Percentiles rank a stretch among this genome's conserved stretches.
These are phyloP conservation scores for Chlamydomonas asymmetrica DNA, from an alignment of 139 green algal genomes.

Conservation along the genomic window DNA sequence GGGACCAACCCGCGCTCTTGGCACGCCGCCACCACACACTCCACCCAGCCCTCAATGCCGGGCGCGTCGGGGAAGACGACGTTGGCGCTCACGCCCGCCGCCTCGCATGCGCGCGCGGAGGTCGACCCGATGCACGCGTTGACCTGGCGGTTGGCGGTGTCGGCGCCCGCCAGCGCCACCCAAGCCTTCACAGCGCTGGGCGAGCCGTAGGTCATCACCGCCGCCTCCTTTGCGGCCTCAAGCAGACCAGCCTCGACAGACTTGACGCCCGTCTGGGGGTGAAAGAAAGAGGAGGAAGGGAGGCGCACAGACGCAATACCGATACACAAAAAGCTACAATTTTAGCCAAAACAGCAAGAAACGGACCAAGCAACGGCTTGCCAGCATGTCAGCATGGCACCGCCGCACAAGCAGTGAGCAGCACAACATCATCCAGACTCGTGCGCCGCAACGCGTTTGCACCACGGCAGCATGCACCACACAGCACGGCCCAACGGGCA, in stretches of 20 bases:
- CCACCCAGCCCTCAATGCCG: conserved; percentile 69
- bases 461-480: no score
- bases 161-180: conserved; percentile 61
- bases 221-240: conserved; percentile 46
- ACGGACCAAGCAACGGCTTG: no score
- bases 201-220: conserved; percentile 81
- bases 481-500: no score
- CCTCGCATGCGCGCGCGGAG: conserved; percentile 60
- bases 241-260: conserved; percentile 45
- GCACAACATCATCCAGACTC: no score
- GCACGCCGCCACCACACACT: conserved; percentile 50
- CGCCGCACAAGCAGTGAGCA: no score
- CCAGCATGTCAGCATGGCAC: no score
- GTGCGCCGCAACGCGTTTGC: no score
- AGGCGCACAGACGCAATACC: no score
- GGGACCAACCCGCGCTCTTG: no score
- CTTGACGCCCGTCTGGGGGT: conserved; percentile 54
- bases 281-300: no score
- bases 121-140: conserved; percentile 84
- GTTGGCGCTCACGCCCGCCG: conserved; percentile 43
- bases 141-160: conserved; percentile 33
- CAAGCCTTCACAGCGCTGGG: conserved; percentile 89
- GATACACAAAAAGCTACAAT: no score
- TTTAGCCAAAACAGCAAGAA: no score
- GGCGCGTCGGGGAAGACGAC: conserved; percentile 67